Evolutionary conservation across 352 stramenopile species (phyloP), one percentile per base, ranked within the genome.

Genomic region (Halophytophthora batemanensis): DNA sequence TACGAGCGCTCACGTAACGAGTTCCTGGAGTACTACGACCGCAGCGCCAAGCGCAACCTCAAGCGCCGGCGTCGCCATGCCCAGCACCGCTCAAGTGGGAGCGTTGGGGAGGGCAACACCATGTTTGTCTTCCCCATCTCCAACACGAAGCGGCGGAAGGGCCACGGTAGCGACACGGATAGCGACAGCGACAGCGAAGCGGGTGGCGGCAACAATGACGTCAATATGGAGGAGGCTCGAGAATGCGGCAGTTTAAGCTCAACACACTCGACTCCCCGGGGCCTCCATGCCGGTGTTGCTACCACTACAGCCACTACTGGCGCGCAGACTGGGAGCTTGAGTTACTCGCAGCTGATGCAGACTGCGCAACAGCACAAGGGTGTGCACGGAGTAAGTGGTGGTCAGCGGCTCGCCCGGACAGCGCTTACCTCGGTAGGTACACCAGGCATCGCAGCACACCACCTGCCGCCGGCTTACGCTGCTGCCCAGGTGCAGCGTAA

Each of bases 1-100:
- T 93, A 93, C 54, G 82, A 95, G 43, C 77, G 78, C 25, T 95
- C 85, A 25, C 77, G 85, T 6, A 66, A 76, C 56, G 81, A 95
- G 61, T 95, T 95, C 50, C 75, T 95, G 29, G 79, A 89, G 56
- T 90, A 84, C 50, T 93, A 89, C 56, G 81, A 95, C 53, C 75
- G 86, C 39, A 93, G 78, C 44, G 67, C 77, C 12, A 79, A 80
- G 49, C 71, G 72, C 35, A 81, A 81, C 55, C 59, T 79, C 33
- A 83, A 85, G 47, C 64, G 79, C 0, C 67, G 72, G 5, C 69
- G 76, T 17, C 67, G 64, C 29, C 65, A 71, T 50, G 55, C 59
- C 28, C 67, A 66, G 21, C 65, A 81, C 3, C 64, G 59, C 52
- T 13, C 45, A 6, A 55, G 41, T 15, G 56, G 52, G 6, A 44